phyloP scores from a whole-genome alignment of 2,329 filamentous ascomycete genomes.

The Ophiostoma himal-ulmi region DNA sequence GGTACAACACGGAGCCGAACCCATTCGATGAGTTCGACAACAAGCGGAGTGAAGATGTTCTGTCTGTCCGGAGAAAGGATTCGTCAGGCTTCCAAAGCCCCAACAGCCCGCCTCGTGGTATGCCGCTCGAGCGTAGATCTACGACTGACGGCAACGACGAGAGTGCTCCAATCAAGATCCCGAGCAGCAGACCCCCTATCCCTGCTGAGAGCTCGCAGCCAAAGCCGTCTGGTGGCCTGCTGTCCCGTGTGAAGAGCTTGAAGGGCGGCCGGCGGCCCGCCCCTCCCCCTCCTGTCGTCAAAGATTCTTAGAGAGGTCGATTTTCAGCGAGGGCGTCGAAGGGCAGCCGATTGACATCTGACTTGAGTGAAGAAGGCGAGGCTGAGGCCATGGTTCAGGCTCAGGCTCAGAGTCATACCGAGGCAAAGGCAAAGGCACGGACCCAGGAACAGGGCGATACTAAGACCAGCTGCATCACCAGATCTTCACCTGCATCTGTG shows the following conservation, averaged over 20 bases:
- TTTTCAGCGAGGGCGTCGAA: slow-evolving; percentile 16
- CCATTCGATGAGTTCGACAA: slow-evolving; percentile 75
- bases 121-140: slow-evolving; percentile 55
- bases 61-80: slow-evolving; percentile 39
- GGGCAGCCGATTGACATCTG: slow-evolving; percentile 13
- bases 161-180: neutral
- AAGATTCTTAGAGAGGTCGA: slow-evolving; percentile 27
- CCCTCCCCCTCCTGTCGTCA: slow-evolving; percentile 25
- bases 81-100: slow-evolving; percentile 27
- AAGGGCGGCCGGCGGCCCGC: slow-evolving; percentile 59
- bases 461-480: neutral
- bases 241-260: slow-evolving; percentile 76
- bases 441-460: neutral
- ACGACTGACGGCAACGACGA: slow-evolving; percentile 48
- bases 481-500: neutral
- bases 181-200: neutral
- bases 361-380: slow-evolving; percentile 9
- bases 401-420: neutral
- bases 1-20: slow-evolving; percentile 32
- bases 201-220: slow-evolving; percentile 36
- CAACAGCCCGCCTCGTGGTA: slow-evolving; percentile 51
- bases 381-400: neutral
- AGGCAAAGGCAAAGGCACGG: neutral
- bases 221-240: slow-evolving; percentile 54
- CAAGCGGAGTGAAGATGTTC: slow-evolving; percentile 48